Evolutionary conservation across 495 filamentous ascomycete species (phyloP).

Genomic region (Clavariopsis aquatica): DNA sequence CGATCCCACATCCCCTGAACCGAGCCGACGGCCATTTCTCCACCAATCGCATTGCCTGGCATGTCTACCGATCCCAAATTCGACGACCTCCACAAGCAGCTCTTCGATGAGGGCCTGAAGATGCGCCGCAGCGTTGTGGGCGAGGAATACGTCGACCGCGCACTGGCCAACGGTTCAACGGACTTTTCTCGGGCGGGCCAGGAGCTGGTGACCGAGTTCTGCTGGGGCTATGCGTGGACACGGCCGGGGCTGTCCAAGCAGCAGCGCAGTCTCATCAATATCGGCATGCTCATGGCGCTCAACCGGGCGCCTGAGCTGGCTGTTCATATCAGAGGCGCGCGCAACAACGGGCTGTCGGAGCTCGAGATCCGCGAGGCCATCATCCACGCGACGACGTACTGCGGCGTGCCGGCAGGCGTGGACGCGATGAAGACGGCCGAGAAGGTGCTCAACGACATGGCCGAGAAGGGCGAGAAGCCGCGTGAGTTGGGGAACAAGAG

Average conservation of each 20-base stretch:
- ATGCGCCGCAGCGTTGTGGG: slow-evolving; percentile 57
- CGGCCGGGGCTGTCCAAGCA: slow-evolving; percentile 57
- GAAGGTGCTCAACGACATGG: slow-evolving; percentile 43
- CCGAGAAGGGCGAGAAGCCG: slow-evolving; percentile 32
- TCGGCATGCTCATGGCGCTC: slow-evolving; percentile 58
- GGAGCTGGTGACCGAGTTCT: slow-evolving; percentile 56
- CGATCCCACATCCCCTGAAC: slow-evolving; percentile 9
- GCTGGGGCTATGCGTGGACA: slow-evolving; percentile 59
- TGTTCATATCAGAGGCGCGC: slow-evolving; percentile 55
- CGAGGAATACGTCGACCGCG: slow-evolving; percentile 54
- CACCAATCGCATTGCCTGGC: slow-evolving; percentile 21
- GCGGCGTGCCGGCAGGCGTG: slow-evolving; percentile 59
- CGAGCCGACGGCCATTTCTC: not conserved
- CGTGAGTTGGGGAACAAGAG: slow-evolving; percentile 28
- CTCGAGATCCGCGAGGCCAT: slow-evolving; percentile 58
- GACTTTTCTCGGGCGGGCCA: slow-evolving; percentile 56
- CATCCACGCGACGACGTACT: slow-evolving; percentile 58
- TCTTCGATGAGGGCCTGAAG: slow-evolving; percentile 60
- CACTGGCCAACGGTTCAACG: slow-evolving; percentile 49
- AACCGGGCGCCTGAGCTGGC: slow-evolving; percentile 56
- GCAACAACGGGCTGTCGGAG: slow-evolving; percentile 57
- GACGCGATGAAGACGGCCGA: slow-evolving; percentile 51
- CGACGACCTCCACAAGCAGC: slow-evolving; percentile 49
- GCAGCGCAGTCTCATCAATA: slow-evolving; percentile 57
- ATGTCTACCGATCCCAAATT: slow-evolving; percentile 36